Evolutionary conservation across 2,329 filamentous ascomycete species (phyloP).

Genomic region (Claviceps maximensis): DNA sequence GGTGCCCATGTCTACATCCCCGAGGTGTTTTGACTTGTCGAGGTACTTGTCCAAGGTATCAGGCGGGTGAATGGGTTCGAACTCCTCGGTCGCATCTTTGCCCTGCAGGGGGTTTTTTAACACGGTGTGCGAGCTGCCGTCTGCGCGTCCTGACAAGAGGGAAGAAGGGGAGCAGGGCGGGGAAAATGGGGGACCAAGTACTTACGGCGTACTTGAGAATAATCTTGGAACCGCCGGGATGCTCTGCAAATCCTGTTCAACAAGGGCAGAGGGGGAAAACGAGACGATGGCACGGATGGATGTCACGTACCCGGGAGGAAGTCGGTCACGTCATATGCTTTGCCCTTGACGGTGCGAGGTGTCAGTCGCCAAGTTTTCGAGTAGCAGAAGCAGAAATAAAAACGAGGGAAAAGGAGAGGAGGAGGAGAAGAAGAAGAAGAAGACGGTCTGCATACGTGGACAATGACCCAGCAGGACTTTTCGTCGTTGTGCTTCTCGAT

Average conservation of each 20-base stretch:
- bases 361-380: not conserved
- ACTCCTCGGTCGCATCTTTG: constrained; percentile 87
- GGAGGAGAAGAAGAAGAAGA: not conserved
- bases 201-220: constrained; percentile 83
- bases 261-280: not conserved
- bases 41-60: constrained; percentile 82
- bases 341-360: constrained; percentile 34
- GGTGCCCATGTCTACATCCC: constrained; percentile 77
- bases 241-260: constrained; percentile 49
- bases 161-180: not conserved
- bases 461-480: constrained; percentile 84
- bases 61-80: constrained; percentile 75
- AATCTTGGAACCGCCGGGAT: constrained; percentile 80
- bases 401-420: not conserved
- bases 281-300: not conserved
- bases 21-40: constrained; percentile 72
- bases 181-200: too few relatives aligned
- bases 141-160: too few relatives aligned
- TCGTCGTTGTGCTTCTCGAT: constrained; percentile 60
- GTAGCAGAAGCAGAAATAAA: too few relatives aligned
- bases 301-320: constrained; percentile 55
- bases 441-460: constrained; percentile 41
- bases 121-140: too few relatives aligned
- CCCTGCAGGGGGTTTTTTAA: too few relatives aligned
- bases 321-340: constrained; percentile 81